Evolutionary conservation across 78 protist species (phyloP), one percentile per base, ranked within the genome.

Genomic region (Dictyostelium capitatum): DNA sequence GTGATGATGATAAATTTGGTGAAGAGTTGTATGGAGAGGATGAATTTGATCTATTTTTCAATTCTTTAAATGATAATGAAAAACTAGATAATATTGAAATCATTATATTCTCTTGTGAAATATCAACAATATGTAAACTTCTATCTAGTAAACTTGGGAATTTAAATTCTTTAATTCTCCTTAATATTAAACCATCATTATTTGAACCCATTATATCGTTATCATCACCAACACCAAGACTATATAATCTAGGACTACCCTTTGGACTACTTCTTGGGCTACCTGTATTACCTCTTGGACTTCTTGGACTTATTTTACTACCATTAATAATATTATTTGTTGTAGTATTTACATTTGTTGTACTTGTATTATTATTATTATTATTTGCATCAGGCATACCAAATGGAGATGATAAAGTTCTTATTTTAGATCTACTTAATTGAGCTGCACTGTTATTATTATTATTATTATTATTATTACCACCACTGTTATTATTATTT

Each of bases 91-190:
- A 37, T 8, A 62, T 65, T 10, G 92, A 7, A 15, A 85, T 14
- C 92, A 85, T 85, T 6, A 85, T 51, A 20, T 48, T 47, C 7
- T 85, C 92, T 75, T 85, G 92, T 8, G 92, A 85, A 46, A 75
- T 43, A 43, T 85, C 82, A 47, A 85, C 28, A 14, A 85, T 48
- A 23, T 73, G 83, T 20, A 47, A 32, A 15, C 92, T 73, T 47
- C 92, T n/a, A 15, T 85, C 92, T n/a, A 64, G 17, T 10, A 37
- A 25, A n/a, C 12, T 28, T 54, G 83, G 83, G 37, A 79, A 37
- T 25, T 59, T 67, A 46, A 73, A 46, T 47, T 73, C 79, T 73
- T 46, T 73, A 37, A 73, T 46, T 46, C 79, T 46, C 6, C 32
- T 37, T 14, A 48, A 19, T 12, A 67, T 67, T 67, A 67, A 32